Evolutionary conservation across 371 early-diverging fungal genomes (phyloP), one percentile per base, ranked within the genome.

Genomic region (Apophysomyces ossiformis): DNA sequence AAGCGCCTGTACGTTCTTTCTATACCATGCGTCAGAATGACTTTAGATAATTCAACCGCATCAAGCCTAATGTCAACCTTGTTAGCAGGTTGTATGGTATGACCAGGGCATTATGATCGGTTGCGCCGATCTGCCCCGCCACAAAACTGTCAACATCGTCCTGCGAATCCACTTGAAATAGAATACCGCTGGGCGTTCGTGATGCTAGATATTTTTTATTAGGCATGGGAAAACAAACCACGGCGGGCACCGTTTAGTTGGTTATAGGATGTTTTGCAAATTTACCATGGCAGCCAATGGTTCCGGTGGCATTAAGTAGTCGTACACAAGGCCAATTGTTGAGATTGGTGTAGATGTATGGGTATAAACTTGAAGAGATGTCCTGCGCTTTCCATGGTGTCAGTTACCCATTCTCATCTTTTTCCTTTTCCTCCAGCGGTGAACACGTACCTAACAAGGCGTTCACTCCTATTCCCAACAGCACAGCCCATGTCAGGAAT

Each of bases 81-180:
- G 85, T 85, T 37, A 92, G 63, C 15, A 93, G 65, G 57, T 73
- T 63, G 66, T 86, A 88, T 1, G 91, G 87, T 44, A 93, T 69
- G 0, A 93, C 75, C 36, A 88, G 66, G 8, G 89, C 83, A 73
- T 85, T 89, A 36, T 79, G 72, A 5, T 77, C 78, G 12, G 66
- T 60, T 1, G 78, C 58, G 1, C 70, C 72, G 0, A 62, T 57
- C 35, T 37, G 39, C 15, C 58, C 64, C 21, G 58, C 18, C 1
- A 66, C 35, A 71, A 92, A 89, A 6, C 69, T 57, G 6, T 79
- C 67, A 13, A 93, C 66, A 13, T 88, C 90, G 13, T 69, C 70
- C 36, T 78, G 78, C 8, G 78, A 81, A 8, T 78, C 65, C 2
- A 87, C 68, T 61, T 72, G 76, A 65, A 87, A 90, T 21, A 93